Evolutionary conservation across 2,329 filamentous ascomycete genomes (phyloP).

Genomic region (Leptographium procerum): DNA sequence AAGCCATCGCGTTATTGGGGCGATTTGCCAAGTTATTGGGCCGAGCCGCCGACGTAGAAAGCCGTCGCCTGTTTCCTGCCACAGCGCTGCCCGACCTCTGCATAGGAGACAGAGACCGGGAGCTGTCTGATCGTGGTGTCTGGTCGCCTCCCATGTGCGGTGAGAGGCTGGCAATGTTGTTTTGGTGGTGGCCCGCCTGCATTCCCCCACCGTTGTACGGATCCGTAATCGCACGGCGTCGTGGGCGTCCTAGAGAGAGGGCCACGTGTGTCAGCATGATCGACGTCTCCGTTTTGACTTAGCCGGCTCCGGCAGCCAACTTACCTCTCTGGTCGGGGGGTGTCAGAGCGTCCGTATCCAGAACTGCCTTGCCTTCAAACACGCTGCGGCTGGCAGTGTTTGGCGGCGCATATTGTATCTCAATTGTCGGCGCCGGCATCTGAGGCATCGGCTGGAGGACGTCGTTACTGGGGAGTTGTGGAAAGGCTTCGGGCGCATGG

Average conservation of each 20-base stretch:
- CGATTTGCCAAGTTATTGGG: conserved; percentile 53
- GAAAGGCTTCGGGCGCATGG: conserved; percentile 36
- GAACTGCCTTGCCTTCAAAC: conserved; percentile 51
- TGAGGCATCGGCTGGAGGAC: conserved; percentile 53
- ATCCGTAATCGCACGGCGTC: conserved; percentile 47
- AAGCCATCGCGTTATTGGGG: conserved; percentile 59
- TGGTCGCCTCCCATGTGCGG: conserved; percentile 37
- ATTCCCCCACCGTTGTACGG: conserved; percentile 41
- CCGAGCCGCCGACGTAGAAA: conserved; percentile 52
- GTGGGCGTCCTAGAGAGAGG: conserved; percentile 31
- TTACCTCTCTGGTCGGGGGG: conserved; percentile 59
- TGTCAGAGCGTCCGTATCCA: conserved; percentile 68
- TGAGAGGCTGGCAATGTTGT: conserved; percentile 27
- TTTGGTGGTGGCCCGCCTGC: conserved; percentile 25
- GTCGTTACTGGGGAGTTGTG: conserved; percentile 42
- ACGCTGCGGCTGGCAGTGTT: conserved; percentile 54
- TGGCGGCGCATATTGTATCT: conserved; percentile 74
- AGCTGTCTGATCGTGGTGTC: conserved; percentile 29
- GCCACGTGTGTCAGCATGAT: background rate
- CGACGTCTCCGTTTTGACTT: background rate
- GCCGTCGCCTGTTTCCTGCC: conserved; percentile 39
- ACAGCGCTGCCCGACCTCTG: conserved; percentile 39
- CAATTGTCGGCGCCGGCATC: conserved; percentile 89
- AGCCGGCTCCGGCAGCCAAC: conserved; percentile 9
- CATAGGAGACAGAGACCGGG: conserved; percentile 47